Evolutionary conservation across 768 basidiomycete species (phyloP).

Genomic region (Gymnopilus junonius): DNA sequence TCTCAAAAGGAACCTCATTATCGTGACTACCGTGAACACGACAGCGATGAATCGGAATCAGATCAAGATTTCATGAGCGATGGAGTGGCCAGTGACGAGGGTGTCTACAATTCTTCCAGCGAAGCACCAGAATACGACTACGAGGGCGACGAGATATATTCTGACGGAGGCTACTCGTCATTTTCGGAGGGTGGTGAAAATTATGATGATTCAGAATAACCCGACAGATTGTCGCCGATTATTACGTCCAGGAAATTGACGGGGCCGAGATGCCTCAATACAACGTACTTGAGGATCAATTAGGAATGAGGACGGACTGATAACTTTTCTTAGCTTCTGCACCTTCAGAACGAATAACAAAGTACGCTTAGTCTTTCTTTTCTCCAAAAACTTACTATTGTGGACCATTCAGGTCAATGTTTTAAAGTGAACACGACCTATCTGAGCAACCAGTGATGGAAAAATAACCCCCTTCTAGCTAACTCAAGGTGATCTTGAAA

Average conservation of each 20-base stretch:
- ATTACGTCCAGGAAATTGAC: neutral
- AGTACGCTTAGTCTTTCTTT: neutral
- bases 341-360: neutral
- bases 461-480: neutral
- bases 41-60: conserved; percentile 10
- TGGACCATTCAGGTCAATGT: neutral
- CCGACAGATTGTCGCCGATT: neutral
- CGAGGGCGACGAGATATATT: conserved; percentile 18
- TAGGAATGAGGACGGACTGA: neutral
- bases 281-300: neutral
- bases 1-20: conserved; percentile 2
- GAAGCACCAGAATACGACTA: conserved; percentile 21
- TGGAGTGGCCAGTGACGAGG: conserved; percentile 26
- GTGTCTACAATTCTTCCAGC: conserved; percentile 24
- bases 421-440: neutral
- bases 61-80: conserved; percentile 26
- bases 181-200: conserved; percentile 14
- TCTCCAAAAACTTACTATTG: neutral
- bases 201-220: conserved; percentile 12
- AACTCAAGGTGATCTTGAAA: neutral
- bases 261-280: neutral
- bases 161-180: conserved; percentile 20
- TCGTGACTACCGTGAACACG: conserved; percentile 6
- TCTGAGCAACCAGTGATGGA: neutral
- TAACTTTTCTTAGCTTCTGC: neutral